A percentile compares a stretch with the other conserved stretches of the same genome.
Conservation (phyloP, 306 rosid species). For the Fragaria ananassa region DNA sequence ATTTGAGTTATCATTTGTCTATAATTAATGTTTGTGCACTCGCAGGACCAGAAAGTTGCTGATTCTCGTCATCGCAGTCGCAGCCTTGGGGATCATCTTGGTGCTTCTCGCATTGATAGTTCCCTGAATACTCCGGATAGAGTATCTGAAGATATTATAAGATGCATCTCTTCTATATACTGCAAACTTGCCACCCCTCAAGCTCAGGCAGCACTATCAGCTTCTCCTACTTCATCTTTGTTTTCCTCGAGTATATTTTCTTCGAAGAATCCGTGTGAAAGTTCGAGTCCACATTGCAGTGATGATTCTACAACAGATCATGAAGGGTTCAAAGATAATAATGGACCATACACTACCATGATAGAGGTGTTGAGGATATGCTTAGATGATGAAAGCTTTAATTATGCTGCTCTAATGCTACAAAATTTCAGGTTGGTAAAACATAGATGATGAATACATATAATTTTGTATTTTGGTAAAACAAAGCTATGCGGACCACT, state of each 20-base stretch:
- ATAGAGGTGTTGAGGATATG: conserved; percentile 32
- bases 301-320: conserved; percentile 7
- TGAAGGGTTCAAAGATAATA: conserved; percentile 11
- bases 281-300: conserved; percentile 35
- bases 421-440: conserved; percentile 31
- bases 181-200: conserved; percentile 35
- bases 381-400: conserved; percentile 31
- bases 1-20: not conserved
- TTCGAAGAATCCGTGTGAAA: conserved; percentile 27
- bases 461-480: not conserved
- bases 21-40: not conserved
- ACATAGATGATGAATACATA: not conserved
- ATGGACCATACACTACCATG: conserved; percentile 24
- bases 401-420: conserved; percentile 29
- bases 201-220: conserved; percentile 4
- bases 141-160: conserved; percentile 37
- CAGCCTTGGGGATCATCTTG: conserved; percentile 40
- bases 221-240: conserved; percentile 30
- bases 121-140: conserved; percentile 29
- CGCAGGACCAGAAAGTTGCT: conserved; percentile 17
- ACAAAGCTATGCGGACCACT: not conserved
- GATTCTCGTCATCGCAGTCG: conserved; percentile 23
- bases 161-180: conserved; percentile 42
- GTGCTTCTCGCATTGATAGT: conserved; percentile 19
- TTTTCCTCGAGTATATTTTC: conserved; percentile 35